Percentiles rank a stretch among this genome's conserved stretches.
These are phyloP conservation scores for Neurospora africana DNA, from an alignment of 495 filamentous ascomycete species.

Conservation along the genomic window DNA sequence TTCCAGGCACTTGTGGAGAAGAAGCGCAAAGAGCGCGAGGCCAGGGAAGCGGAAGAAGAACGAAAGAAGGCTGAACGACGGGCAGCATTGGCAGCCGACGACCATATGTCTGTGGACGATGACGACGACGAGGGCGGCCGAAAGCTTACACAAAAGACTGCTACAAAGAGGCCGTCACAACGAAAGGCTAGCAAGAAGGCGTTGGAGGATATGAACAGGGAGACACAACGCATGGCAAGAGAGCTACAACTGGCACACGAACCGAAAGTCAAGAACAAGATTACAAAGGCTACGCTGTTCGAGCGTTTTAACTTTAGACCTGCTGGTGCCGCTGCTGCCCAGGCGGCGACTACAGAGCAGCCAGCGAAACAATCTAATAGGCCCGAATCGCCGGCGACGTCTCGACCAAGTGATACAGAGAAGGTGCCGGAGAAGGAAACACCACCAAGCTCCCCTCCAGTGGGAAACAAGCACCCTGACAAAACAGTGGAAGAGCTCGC, in stretches of 20 bases:
- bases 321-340: conserved; percentile 22
- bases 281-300: conserved; percentile 75
- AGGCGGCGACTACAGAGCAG: background rate
- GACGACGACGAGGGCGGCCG: conserved; percentile 47
- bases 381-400: conserved; percentile 23
- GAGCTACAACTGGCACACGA: conserved; percentile 89
- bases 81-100: conserved; percentile 21
- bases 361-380: conserved; percentile 35
- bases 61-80: conserved; percentile 39
- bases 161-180: conserved; percentile 42
- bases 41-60: conserved; percentile 47
- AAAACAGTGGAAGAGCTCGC: background rate
- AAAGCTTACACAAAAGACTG: conserved; percentile 48
- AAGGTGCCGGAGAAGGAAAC: conserved; percentile 20
- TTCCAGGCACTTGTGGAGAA: conserved; percentile 59
- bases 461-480: conserved; percentile 13
- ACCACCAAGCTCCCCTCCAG: conserved; percentile 43
- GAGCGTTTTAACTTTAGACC: conserved; percentile 66
- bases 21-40: conserved; percentile 60
- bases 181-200: conserved; percentile 94
- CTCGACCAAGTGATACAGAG: background rate
- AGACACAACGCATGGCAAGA: conserved; percentile 82
- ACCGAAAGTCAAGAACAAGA: conserved; percentile 83
- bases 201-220: conserved; percentile 84
- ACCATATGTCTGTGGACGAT: conserved; percentile 26